phyloP scores from a whole-genome alignment of 2,329 filamentous ascomycete genomes.

The Akanthomyces dipterigenus region DNA sequence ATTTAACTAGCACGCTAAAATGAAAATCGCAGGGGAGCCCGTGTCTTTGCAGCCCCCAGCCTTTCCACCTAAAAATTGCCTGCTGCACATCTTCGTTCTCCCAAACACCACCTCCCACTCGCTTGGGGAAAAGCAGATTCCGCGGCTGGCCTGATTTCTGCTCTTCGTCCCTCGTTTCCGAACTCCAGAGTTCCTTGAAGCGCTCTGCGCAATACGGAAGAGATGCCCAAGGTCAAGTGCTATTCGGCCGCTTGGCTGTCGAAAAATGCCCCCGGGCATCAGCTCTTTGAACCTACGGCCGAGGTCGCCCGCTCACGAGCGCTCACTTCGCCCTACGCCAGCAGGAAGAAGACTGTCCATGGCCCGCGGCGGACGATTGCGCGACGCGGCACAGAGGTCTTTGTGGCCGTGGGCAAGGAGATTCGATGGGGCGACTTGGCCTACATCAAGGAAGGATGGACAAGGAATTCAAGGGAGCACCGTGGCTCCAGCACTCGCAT shows the following conservation, averaged over 20 bases:
- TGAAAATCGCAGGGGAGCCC: neutral
- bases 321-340: slow-evolving; percentile 31
- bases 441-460: slow-evolving; percentile 61
- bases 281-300: slow-evolving; percentile 58
- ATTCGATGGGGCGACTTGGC: slow-evolving; percentile 86
- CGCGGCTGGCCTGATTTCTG: neutral
- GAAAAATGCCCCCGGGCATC: slow-evolving; percentile 67
- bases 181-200: neutral
- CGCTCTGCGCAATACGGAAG: slow-evolving; percentile 11
- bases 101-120: neutral
- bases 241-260: slow-evolving; percentile 86
- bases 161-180: neutral
- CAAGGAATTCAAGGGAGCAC: slow-evolving; percentile 24
- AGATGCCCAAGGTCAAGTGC: slow-evolving; percentile 79
- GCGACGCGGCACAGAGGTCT: slow-evolving; percentile 76
- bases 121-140: neutral
- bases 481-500: slow-evolving; percentile 31
- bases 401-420: slow-evolving; percentile 81
- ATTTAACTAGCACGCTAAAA: neutral
- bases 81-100: neutral
- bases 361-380: slow-evolving; percentile 65
- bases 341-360: slow-evolving; percentile 35
- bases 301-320: slow-evolving; percentile 33
- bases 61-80: slow-evolving; percentile 3
- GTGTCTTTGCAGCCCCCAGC: neutral